A percentile compares a stretch with the other conserved stretches of the same genome.
Conservation (phyloP, 1,284 basidiomycete genomes). For the Leccinum laetum region DNA sequence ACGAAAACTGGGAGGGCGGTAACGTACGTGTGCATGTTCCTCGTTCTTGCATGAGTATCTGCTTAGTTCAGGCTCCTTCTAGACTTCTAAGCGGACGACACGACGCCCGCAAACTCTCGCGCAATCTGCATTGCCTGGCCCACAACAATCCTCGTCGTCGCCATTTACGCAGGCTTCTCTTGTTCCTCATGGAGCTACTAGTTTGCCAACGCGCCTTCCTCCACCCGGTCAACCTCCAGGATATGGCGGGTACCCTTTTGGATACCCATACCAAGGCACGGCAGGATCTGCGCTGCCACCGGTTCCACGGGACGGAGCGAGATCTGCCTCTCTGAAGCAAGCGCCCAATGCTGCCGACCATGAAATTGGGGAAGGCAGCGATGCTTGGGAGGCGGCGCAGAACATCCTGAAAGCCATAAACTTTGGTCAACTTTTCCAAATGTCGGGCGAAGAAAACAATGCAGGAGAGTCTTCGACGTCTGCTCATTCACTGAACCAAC, state of each 20-base stretch:
- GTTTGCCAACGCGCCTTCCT: conserved; percentile 35
- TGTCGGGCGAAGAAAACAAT: conserved; percentile 37
- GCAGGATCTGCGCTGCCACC: conserved; percentile 7
- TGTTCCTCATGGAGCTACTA: conserved; percentile 28
- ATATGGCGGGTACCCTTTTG: conserved; percentile 27
- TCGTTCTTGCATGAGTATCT: conserved; percentile 1
- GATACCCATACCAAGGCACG: conserved; percentile 23
- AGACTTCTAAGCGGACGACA: conserved; percentile 68
- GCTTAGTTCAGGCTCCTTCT: conserved; percentile 10
- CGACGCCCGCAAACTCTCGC: conserved; percentile 64
- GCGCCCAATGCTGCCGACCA: conserved; percentile 30
- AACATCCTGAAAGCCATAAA: conserved; percentile 77
- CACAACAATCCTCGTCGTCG: conserved; percentile 41
- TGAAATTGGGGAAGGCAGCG: conserved; percentile 43
- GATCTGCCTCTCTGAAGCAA: conserved; percentile 15
- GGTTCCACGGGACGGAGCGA: conserved; percentile 2
- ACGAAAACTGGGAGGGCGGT: conserved; percentile 76
- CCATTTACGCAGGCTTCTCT: conserved; percentile 64
- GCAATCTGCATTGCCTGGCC: conserved; percentile 36
- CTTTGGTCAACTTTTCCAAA: conserved; percentile 52
- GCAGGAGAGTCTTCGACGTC: conserved; percentile 16
- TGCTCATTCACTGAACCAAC: conserved; percentile 1
- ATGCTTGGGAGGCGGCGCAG: conserved; percentile 74
- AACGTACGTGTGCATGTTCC: conserved; percentile 48
- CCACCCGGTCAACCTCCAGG: conserved; percentile 31